phyloP scores from a whole-genome alignment of 345 rosid genomes.

The Populus alba region DNA sequence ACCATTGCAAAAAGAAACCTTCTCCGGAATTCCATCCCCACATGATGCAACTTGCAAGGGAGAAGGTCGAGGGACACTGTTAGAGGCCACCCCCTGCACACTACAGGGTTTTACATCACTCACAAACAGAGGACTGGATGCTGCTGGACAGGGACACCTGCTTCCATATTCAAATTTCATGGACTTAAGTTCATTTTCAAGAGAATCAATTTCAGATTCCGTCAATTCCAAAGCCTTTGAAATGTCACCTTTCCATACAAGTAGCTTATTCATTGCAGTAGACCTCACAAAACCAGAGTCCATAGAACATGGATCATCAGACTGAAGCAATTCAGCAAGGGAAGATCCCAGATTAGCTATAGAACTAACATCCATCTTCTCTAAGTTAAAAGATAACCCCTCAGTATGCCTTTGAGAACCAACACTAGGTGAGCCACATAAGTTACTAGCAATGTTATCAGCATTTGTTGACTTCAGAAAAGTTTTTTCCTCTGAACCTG shows the following conservation, averaged over 20 bases:
- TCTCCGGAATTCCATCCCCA: conserved; percentile 35
- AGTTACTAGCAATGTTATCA: conserved; percentile 52
- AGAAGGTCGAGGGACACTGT: conserved; percentile 35
- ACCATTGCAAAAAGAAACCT: conserved; percentile 35
- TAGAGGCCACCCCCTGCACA: conserved; percentile 33
- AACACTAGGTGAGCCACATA: conserved; percentile 59
- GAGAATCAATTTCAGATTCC: conserved; percentile 83
- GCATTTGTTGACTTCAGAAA: conserved; percentile 43
- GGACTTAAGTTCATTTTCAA: conserved; percentile 67
- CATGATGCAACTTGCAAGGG: conserved; percentile 42
- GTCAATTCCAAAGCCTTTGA: conserved; percentile 69
- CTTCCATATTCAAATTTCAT: conserved; percentile 45
- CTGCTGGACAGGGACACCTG: conserved; percentile 21
- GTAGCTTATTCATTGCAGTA: conserved; percentile 58
- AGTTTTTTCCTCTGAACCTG: conserved; percentile 75
- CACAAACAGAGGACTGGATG: conserved; percentile 36
- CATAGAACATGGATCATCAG: conserved; percentile 49
- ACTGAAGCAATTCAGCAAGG: conserved; percentile 60
- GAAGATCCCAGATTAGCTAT: conserved; percentile 55
- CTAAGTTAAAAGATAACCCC: conserved; percentile 56
- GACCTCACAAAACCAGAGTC: conserved; percentile 59
- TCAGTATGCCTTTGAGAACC: conserved; percentile 54
- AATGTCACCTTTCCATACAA: conserved; percentile 57
- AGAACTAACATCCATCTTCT: conserved; percentile 57
- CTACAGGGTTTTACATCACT: conserved; percentile 23